Base-by-base conservation (phyloP, 495 filamentous ascomycete genomes). In the Pseudotulostoma volvatum region DNA sequence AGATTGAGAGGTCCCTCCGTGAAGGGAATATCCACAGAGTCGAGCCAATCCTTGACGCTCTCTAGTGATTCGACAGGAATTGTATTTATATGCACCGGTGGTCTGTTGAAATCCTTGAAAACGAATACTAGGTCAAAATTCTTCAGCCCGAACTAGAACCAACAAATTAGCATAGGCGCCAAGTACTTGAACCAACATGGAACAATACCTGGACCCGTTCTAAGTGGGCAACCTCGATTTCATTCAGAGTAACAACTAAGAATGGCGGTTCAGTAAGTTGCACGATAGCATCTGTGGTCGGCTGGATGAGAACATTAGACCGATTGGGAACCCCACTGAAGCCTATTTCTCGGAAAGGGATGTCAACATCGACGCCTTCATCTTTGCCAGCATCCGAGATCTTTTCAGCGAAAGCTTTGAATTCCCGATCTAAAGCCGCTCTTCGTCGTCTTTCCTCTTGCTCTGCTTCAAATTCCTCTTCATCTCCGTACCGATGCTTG, bases 41-140 rank as follows among this genome's bases (percentile, higher is more conserved):
- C 87, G 14, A 99, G 73, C 85, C 88, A 99, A 55, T 96, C 92
- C 59, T 96, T 99, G 39, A 96, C 92, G 39, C 79, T 74, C 42
- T 99, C 92, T 20, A 99, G 67, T 3, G 77, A 77, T 52, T 96
- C 92, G 32, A 99, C 87, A 1, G 92, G 92, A 45, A 99, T 96
- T 11, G 92, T 96, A 57, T 99, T 99, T 63, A 99, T 80, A 60
- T 96, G 92, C 19, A 76, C 77, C 2, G 88, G 87, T 1, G 80
- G 53, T 11, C 86, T 74, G 35, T 78, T 73, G 60, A 93, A 96
- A 59, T 99, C 92, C 48, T 94, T 94, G 69, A 90, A 94, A 18
- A 96, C 83, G 49, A 94, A 85, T 7, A 96, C 92, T 47, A 96
- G 74, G 59, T 99, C 92, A 56, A 99, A 99, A 53, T 99, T 99